These are phyloP conservation scores for Claviceps africana DNA, from an alignment of 2,329 filamentous ascomycete genomes.

Conservation along the genomic window DNA sequence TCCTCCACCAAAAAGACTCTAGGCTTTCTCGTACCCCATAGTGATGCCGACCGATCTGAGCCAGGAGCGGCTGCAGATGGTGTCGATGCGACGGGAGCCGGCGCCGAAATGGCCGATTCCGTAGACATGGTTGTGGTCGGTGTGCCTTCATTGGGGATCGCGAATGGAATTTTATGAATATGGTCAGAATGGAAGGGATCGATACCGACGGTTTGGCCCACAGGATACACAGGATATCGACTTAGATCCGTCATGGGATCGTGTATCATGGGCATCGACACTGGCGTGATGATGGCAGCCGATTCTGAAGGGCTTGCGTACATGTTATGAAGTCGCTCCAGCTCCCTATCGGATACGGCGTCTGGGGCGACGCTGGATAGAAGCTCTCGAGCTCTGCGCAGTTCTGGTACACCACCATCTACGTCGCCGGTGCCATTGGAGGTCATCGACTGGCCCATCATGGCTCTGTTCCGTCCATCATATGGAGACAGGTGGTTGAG, in stretches of 20 bases:
- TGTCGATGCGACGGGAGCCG: conserved; percentile 9
- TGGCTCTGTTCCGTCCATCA: conserved; percentile 25
- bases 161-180: conserved; percentile 84
- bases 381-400: conserved; percentile 43
- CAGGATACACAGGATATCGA: conserved; percentile 69
- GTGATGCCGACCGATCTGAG: conserved; percentile 25
- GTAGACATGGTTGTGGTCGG: conserved; percentile 21
- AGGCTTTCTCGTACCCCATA: conserved; percentile 52
- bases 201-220: conserved; percentile 80
- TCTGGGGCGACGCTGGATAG: conserved; percentile 39
- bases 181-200: conserved; percentile 91
- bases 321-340: conserved; percentile 40
- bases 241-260: conserved; percentile 41
- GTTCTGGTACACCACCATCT: conserved; percentile 37
- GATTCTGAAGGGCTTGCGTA: conserved; percentile 42
- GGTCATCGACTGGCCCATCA: conserved; percentile 19
- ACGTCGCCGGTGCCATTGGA: conserved; percentile 26
- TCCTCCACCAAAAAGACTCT: conserved; percentile 85
- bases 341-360: conserved; percentile 36
- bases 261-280: conserved; percentile 33
- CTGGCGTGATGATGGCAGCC: conserved; percentile 26
- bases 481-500: conserved; percentile 39
- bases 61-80: conserved; percentile 9
- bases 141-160: conserved; percentile 47
- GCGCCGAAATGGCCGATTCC: conserved; percentile 14